These are phyloP conservation scores for Polytrichum commune DNA, from an alignment of 225 moss, liverwort and hornwort species.

Conservation along the genomic window DNA sequence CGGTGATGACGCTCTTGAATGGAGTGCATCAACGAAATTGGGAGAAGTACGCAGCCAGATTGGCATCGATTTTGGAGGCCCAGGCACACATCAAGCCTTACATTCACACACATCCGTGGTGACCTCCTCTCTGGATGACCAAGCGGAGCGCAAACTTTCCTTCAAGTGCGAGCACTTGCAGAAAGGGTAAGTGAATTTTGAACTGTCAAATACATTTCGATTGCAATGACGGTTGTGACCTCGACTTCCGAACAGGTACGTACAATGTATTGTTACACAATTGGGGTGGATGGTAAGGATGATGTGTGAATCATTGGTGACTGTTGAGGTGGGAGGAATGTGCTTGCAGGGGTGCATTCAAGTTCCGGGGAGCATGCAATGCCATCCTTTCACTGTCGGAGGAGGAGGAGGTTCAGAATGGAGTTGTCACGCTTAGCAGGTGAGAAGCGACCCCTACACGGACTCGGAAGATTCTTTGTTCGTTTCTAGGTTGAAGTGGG, in stretches of 20 bases:
- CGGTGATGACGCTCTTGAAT: no score
- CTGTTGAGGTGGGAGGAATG: no score
- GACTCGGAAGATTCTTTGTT: background rate
- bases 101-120: constrained; percentile 59
- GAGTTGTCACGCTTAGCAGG: constrained; percentile 86
- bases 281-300: no score
- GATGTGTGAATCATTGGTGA: no score
- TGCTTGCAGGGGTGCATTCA: constrained; percentile 67
- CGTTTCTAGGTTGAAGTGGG: no score
- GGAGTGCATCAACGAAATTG: no score
- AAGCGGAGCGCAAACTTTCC: constrained; percentile 52
- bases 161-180: constrained; percentile 90
- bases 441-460: background rate
- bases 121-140: constrained; percentile 53
- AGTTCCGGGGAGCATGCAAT: constrained; percentile 82
- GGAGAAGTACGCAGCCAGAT: constrained; percentile 44
- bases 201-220: no score
- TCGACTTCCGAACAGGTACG: no score
- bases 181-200: constrained; percentile 40
- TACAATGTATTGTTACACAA: no score
- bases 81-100: constrained; percentile 51
- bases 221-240: no score
- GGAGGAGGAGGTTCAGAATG: constrained; percentile 53
- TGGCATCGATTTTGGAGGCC: constrained; percentile 56
- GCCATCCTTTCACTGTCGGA: constrained; percentile 60